A percentile compares a stretch with the other conserved stretches of the same genome.
Evolutionary conservation across 148 eudicot genomes (phyloP).

Genomic region (Bassia scoparia): DNA sequence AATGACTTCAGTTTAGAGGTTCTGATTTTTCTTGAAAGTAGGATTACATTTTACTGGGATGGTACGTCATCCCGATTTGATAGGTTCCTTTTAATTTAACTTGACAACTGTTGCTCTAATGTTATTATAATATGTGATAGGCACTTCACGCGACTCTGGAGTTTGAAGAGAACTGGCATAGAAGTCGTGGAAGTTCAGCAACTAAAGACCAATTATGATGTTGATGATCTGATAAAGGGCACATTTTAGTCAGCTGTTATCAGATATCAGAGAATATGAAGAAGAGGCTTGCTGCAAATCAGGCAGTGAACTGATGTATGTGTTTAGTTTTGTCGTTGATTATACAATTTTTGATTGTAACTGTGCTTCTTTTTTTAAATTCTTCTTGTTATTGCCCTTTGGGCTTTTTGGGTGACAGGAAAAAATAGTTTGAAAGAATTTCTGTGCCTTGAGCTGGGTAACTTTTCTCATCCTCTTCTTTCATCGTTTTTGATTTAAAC

Average conservation of each 20-base stretch:
- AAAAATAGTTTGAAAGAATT: too few species aligned
- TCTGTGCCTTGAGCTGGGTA: too few species aligned
- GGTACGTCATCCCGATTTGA: background rate
- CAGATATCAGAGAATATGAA: conserved; percentile 89
- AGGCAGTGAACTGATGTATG: conserved; percentile 63
- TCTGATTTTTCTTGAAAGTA: background rate
- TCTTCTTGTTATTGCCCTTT: too few species aligned
- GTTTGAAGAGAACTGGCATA: conserved; percentile 97
- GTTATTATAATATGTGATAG: conserved; percentile 29
- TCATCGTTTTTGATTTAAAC: too few species aligned
- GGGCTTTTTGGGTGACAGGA: too few species aligned
- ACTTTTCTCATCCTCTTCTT: too few species aligned
- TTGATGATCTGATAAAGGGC: conserved; percentile 50
- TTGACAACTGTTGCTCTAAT: background rate
- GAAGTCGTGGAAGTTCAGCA: conserved; percentile 72
- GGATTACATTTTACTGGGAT: background rate
- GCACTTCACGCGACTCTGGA: conserved; percentile 96
- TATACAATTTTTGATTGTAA: too few species aligned
- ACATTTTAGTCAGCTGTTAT: conserved; percentile 52
- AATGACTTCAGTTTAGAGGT: background rate
- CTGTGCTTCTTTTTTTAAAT: too few species aligned
- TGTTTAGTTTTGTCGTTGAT: background rate
- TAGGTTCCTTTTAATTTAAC: background rate
- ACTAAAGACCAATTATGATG: conserved; percentile 44
- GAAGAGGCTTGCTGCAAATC: conserved; percentile 87